phyloP scores from a whole-genome alignment of 495 filamentous ascomycete species.

The Aspergillus campestris region DNA sequence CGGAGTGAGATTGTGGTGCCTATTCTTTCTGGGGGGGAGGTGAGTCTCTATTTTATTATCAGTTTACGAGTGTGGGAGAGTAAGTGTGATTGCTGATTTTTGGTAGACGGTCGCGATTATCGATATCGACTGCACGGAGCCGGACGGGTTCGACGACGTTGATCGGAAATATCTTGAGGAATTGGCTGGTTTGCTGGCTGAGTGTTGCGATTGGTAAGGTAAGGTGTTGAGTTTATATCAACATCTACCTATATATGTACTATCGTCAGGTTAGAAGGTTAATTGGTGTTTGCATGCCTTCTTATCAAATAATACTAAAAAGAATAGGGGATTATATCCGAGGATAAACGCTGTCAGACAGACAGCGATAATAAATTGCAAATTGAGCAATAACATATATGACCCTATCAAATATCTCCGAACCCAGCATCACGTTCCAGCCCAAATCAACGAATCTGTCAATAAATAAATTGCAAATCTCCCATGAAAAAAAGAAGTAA shows the following conservation, averaged over 20 bases:
- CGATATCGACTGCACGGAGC: conserved; percentile 72
- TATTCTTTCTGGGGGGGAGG: conserved; percentile 52
- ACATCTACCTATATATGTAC: background rate
- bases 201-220: conserved; percentile 63
- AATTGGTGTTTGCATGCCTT: background rate
- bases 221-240: background rate
- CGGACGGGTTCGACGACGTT: conserved; percentile 65
- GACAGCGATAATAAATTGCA: too few relatives aligned
- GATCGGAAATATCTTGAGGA: conserved; percentile 63
- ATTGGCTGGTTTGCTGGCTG: conserved; percentile 56
- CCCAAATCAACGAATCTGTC: too few relatives aligned
- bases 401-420: too few relatives aligned
- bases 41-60: conserved; percentile 21
- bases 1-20: conserved; percentile 90
- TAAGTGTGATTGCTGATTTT: conserved; percentile 6
- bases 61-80: background rate
- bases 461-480: too few relatives aligned
- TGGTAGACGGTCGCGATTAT: conserved; percentile 73
- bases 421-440: too few relatives aligned
- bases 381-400: too few relatives aligned
- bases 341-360: background rate
- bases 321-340: background rate
- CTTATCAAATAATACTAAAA: too few relatives aligned
- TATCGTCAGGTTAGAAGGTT: background rate
- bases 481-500: too few relatives aligned